Base-by-base conservation (phyloP, 805 yeast genomes). In the Zygosaccharomyces bailii region DNA sequence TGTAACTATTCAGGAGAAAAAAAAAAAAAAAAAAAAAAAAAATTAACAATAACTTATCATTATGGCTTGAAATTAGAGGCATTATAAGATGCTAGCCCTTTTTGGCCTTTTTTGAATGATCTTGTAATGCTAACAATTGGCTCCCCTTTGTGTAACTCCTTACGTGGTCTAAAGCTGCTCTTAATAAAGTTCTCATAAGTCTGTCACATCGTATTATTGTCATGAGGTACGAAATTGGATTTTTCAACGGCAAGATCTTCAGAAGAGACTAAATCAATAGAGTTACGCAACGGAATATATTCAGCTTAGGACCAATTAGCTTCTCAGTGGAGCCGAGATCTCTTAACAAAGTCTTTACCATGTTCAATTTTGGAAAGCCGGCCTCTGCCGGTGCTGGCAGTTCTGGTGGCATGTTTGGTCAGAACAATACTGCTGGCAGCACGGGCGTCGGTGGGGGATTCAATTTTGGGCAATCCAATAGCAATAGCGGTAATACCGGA, bases 321-420 rank as follows among this genome's bases (percentile, higher is more conserved):
- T n/a, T n/a, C n/a, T n/a, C n/a, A n/a, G n/a, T n/a, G n/a, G n/a
- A n/a, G n/a, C 27, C 4, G 11, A 6, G 27, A 4, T 10, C 8
- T 24, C 27, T 24, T 24, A 14, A 33, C 21, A 9, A 17, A 14
- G 11, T 18, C 11, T 16, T 16, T 20, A 16, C 13, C 13, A 45
- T 49, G 49, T 50, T 44, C 14, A 36, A 45, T 34, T 51, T 45
- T 30, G 42, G 39, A 17, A 47, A 43, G 34, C 42, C 51, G 7
- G 39, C 45, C 14, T 39, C 53, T 14, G 43, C 52, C 14, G 46
- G 52, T 3, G 47, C 51, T 8, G 51, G 61, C 16, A 38, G 32
- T 30, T 43, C 52, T 5, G 41, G 67, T 24, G 71, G 73, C 4
- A 51, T 69, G 27, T 60, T 60, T 42, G 65, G 65, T n/a, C 54